Evolutionary conservation across 306 rosid genomes (phyloP).

Genomic region (Myrica gale): DNA sequence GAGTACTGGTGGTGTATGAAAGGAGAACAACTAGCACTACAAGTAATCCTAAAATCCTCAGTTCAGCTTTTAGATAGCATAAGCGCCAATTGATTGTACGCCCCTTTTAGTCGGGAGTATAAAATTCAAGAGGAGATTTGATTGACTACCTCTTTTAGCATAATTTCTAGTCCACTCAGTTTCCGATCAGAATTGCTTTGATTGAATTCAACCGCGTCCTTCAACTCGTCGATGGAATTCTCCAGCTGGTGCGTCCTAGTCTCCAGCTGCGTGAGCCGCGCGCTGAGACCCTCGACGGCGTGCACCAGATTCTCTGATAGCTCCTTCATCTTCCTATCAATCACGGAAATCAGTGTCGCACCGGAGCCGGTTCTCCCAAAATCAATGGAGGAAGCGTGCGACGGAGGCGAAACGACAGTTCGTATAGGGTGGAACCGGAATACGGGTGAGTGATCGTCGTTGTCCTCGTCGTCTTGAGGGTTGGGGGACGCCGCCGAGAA

Average conservation of each 20-base stretch:
- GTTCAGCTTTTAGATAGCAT: background rate
- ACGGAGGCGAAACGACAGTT: constrained; percentile 12
- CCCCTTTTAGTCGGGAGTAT: background rate
- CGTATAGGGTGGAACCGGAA: constrained; percentile 28
- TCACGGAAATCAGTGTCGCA: constrained; percentile 23
- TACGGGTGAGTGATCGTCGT: constrained; percentile 23
- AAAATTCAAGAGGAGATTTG: background rate
- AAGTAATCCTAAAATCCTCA: background rate
- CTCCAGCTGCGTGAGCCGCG: constrained; percentile 37
- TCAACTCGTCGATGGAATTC: constrained; percentile 36
- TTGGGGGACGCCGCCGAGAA: constrained; percentile 22
- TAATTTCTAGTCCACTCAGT: constrained; percentile 34
- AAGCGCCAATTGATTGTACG: background rate
- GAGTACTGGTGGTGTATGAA: background rate
- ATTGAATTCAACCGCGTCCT: constrained; percentile 22
- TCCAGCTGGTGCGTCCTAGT: constrained; percentile 29
- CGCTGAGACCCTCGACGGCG: constrained; percentile 34
- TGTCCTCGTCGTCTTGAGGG: constrained; percentile 17
- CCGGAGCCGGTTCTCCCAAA: background rate
- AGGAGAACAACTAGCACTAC: background rate
- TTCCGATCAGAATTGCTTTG: constrained; percentile 33
- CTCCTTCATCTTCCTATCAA: constrained; percentile 35
- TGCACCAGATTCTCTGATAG: constrained; percentile 21
- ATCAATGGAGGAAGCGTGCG: constrained; percentile 17
- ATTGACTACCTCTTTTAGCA: constrained; percentile 27